Base-by-base conservation (phyloP, 179 eudicot genomes). In the Camellia oleifera region DNA sequence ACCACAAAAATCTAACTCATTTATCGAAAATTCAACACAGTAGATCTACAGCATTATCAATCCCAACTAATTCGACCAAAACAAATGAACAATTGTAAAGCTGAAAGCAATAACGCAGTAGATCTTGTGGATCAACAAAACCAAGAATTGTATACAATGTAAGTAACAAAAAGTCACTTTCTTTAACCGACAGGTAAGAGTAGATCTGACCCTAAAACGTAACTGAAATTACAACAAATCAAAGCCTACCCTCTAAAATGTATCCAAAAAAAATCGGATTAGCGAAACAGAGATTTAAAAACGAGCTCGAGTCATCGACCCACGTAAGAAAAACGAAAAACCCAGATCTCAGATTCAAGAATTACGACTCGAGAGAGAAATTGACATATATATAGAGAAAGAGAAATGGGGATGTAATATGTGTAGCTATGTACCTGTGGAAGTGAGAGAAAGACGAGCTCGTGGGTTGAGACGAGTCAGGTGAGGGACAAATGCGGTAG, bases 261-360 rank as follows among this genome's bases (percentile, higher is more conserved):
- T 71, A 83, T 76, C 82, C 40, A 48, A 70, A 65, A 58, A 75
- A 77, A 5, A 32, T 45, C 23, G 2, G 20, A 26, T 63, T 20
- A 83, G 61, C 79, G 75, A 46, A 58, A 80, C 44, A 80, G 75
- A 74, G 77, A 72, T 69, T 72, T 63, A 40, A 50, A 63, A 48
- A 77, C 42, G 40, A 40, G 66, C 10, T 20, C n/a, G 81, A 77
- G 80, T 80, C 68, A 65, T 9, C 50, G 52, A 78, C 54, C 76
- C 44, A 20, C n/a, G 18, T 63, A 4, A 53, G 23, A 9, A 80
- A 71, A 70, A 66, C 44, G 4, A 6, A 73, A 64, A 66, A 76
- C 44, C 48, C 64, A 77, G 13, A 72, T 61, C 60, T 6, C 48
- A n/a, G 23, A 57, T 66, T 62, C 75, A 61, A 73, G 72, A 14